phyloP scores from a whole-genome alignment of 371 early-diverging fungal genomes.

The Syncephalastrum racemosum region DNA sequence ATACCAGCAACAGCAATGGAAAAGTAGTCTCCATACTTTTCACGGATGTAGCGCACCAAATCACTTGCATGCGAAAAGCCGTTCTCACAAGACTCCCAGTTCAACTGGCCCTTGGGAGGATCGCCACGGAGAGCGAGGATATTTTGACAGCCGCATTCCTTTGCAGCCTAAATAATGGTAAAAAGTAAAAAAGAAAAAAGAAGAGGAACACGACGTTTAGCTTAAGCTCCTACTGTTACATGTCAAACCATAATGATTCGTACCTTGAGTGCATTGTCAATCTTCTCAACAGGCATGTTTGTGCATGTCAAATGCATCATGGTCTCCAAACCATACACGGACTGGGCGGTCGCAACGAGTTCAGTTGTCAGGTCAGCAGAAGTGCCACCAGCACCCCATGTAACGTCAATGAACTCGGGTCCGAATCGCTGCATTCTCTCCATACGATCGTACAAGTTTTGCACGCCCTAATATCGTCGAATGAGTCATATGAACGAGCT shows the following conservation, averaged over 20 bases:
- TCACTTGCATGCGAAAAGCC: slow-evolving; percentile 86
- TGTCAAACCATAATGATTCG: not conserved
- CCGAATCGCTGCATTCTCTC: slow-evolving; percentile 90
- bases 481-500: not conserved
- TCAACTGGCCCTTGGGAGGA: slow-evolving; percentile 82
- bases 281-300: slow-evolving; percentile 88
- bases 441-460: slow-evolving; percentile 80
- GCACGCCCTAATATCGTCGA: slow-evolving; percentile 53
- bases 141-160: slow-evolving; percentile 91
- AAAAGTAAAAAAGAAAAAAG: too few species aligned
- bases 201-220: not conserved
- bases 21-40: slow-evolving; percentile 92
- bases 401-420: slow-evolving; percentile 94
- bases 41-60: slow-evolving; percentile 85
- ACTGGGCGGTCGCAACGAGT: slow-evolving; percentile 86
- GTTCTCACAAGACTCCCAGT: slow-evolving; percentile 77
- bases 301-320: slow-evolving; percentile 98
- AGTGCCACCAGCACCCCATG: slow-evolving; percentile 96
- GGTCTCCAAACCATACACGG: slow-evolving; percentile 91
- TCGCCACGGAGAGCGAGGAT: slow-evolving; percentile 95
- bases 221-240: too few species aligned
- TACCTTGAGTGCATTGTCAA: slow-evolving; percentile 80
- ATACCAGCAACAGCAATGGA: slow-evolving; percentile 92
- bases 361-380: slow-evolving; percentile 86
- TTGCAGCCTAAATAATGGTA: slow-evolving; percentile 76